Percentiles rank a stretch among this genome's conserved stretches.
Evolutionary conservation across 495 filamentous ascomycete genomes (phyloP).

Genomic region (Pyrenopolyporus hunteri): DNA sequence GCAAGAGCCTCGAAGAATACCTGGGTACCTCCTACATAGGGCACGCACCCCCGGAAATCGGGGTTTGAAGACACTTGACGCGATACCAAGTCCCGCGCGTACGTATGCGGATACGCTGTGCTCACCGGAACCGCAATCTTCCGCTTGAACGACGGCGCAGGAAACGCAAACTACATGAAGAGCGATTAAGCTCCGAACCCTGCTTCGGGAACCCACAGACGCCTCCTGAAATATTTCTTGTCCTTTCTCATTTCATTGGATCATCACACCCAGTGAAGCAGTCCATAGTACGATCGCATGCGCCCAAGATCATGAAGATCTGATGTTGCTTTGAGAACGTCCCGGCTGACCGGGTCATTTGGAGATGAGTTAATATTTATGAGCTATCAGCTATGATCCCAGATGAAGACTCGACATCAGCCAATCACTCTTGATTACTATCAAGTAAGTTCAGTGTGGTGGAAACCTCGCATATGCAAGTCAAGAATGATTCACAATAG

Average conservation of each 20-base stretch:
- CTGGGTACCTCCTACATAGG: no score
- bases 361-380: background rate
- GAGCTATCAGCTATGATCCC: slow-evolving; percentile 12
- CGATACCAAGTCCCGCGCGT: slow-evolving; percentile 12
- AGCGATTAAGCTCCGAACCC: slow-evolving; percentile 28
- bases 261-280: slow-evolving; percentile 1
- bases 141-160: slow-evolving; percentile 15
- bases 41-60: background rate
- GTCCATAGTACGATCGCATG: slow-evolving; percentile 5
- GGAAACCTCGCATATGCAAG: slow-evolving; percentile 22
- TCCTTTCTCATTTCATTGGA: slow-evolving; percentile 13
- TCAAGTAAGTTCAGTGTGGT: background rate
- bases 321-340: background rate
- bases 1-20: no score
- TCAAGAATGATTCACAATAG: slow-evolving; percentile 24
- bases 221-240: background rate
- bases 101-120: slow-evolving; percentile 26
- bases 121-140: slow-evolving; percentile 13
- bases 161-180: slow-evolving; percentile 18
- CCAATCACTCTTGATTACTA: slow-evolving; percentile 10
- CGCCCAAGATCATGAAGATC: slow-evolving; percentile 14
- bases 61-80: slow-evolving; percentile 3
- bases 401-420: background rate
- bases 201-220: slow-evolving; percentile 26
- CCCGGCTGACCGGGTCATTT: slow-evolving; percentile 17